Conservation (phyloP, 2,329 filamentous ascomycete species). For the Gyromitra esculenta region DNA sequence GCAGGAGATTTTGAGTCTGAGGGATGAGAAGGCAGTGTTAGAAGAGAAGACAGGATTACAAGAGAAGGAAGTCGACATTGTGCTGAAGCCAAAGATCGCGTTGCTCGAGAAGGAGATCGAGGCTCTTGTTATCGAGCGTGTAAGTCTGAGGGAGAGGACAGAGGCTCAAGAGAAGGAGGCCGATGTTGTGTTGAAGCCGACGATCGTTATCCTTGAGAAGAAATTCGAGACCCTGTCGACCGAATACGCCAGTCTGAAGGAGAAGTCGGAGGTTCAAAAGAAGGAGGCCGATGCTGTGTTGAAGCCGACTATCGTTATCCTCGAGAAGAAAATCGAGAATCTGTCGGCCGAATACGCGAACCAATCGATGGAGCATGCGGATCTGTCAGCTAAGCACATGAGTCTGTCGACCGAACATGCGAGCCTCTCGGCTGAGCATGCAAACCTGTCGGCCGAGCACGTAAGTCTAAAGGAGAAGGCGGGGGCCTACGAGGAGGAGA, state of each 20-base stretch:
- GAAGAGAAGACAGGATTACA: constrained; percentile 16
- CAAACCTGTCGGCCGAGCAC: background rate
- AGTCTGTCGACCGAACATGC: constrained; percentile 12
- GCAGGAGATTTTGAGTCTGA: constrained; percentile 74
- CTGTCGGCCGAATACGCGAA: background rate
- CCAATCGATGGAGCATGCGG: constrained; percentile 1
- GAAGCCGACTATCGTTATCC: constrained; percentile 1
- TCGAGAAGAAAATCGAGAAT: constrained; percentile 3
- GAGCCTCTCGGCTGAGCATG: background rate
- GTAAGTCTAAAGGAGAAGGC: constrained; percentile 11
- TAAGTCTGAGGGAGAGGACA: constrained; percentile 4
- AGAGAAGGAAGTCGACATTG: constrained; percentile 13
- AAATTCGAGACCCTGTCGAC: constrained; percentile 11
- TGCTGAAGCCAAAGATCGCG: constrained; percentile 16
- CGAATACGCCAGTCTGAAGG: background rate
- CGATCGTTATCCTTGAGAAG: constrained; percentile 8
- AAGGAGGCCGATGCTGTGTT: background rate
- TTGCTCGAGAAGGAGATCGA: constrained; percentile 72
- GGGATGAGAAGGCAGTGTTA: constrained; percentile 66
- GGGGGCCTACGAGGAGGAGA: constrained; percentile 6
- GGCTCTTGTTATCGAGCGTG: constrained; percentile 63
- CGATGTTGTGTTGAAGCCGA: constrained; percentile 13
- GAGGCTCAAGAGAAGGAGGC: constrained; percentile 23
- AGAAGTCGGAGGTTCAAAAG: constrained; percentile 15
- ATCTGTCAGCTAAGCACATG: constrained; percentile 21